Percentiles rank a stretch among this genome's conserved stretches.
Evolutionary conservation across 106 monocot genomes (phyloP).

Genomic region (Alisma plantagoaquatica): DNA sequence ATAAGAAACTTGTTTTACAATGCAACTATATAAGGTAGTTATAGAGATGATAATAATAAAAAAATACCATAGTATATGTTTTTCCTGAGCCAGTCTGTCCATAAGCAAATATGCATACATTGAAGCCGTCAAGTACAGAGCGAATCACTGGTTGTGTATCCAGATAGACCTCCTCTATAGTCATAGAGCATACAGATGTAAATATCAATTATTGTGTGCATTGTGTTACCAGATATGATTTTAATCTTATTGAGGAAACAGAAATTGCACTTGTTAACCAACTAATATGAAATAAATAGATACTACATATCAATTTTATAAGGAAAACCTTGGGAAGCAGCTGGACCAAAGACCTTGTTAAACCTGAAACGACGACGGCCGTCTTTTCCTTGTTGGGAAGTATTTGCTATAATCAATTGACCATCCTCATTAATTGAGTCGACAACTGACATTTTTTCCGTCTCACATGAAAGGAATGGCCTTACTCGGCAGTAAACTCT

Average conservation of each 20-base stretch:
- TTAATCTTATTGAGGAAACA: neutral
- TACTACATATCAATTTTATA: neutral
- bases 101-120: conserved; percentile 86
- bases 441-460: conserved; percentile 25
- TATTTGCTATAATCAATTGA: conserved; percentile 52
- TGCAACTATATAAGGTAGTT: neutral
- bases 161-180: conserved; percentile 52
- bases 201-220: neutral
- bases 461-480: conserved; percentile 51
- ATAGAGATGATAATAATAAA: neutral
- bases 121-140: conserved; percentile 74
- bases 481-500: conserved; percentile 69
- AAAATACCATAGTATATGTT: conserved; percentile 73
- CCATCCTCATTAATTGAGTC: conserved; percentile 61
- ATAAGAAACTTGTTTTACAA: neutral
- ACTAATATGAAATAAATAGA: neutral
- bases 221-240: neutral
- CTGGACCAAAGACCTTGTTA: conserved; percentile 53
- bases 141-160: conserved; percentile 55
- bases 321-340: conserved; percentile 51
- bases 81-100: conserved; percentile 88
- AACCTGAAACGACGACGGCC: conserved; percentile 43
- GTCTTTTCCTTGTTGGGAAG: conserved; percentile 56
- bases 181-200: neutral
- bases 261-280: neutral